phyloP scores from a whole-genome alignment of 257 asterid species.

The Plantago elongata region DNA sequence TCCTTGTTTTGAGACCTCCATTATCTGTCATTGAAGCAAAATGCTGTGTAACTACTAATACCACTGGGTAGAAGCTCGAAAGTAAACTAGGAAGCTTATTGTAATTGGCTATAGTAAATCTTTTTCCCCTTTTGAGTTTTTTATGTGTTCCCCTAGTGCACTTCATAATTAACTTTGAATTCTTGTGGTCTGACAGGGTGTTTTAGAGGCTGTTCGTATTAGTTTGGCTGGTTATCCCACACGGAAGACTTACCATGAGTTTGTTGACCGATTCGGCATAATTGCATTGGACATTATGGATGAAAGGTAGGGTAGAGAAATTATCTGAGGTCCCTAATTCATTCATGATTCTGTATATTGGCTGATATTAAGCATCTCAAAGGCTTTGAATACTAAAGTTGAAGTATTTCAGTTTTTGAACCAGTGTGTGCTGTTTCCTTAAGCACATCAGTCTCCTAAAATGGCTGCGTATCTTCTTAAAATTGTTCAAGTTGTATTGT shows the following conservation, averaged over 20 bases:
- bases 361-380: no score
- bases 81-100: no score
- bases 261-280: slow-evolving; percentile 91
- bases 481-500: neutral
- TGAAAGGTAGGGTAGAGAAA: slow-evolving; percentile 52
- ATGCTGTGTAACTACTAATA: no score
- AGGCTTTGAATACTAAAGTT: no score
- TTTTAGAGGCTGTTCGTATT: slow-evolving; percentile 96
- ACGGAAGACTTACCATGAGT: slow-evolving; percentile 89
- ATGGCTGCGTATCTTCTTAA: slow-evolving; percentile 2
- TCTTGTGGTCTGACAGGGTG: slow-evolving; percentile 66
- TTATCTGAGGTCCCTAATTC: no score
- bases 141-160: neutral
- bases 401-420: slow-evolving; percentile 9
- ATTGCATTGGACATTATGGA: slow-evolving; percentile 70
- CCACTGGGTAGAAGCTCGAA: no score
- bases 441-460: slow-evolving; percentile 1
- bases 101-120: neutral
- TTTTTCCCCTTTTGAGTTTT: neutral
- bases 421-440: slow-evolving; percentile 11
- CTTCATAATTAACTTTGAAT: slow-evolving; percentile 10
- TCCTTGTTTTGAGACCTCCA: no score
- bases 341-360: no score
- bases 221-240: slow-evolving; percentile 99
- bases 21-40: no score